Conservation (phyloP, 164 flowering plant species). For the Amborella trichopoda region DNA sequence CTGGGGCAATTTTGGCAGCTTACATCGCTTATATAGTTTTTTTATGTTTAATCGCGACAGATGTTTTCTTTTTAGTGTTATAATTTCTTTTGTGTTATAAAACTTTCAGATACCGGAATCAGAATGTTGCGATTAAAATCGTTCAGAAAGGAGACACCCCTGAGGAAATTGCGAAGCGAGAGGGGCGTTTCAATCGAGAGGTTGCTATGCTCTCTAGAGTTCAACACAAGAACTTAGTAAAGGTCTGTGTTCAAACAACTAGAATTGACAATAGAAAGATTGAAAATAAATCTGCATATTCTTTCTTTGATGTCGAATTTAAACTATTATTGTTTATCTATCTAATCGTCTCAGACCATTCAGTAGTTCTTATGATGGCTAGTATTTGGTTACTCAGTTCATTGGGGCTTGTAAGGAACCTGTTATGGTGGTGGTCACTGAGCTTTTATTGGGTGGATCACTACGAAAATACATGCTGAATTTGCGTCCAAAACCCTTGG, state of each 20-base stretch:
- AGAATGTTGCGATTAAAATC: conserved; percentile 86
- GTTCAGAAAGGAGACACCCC: conserved; percentile 75
- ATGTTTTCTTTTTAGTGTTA: not conserved
- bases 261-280: no score
- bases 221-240: conserved; percentile 86
- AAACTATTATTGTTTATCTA: no score
- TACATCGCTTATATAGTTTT: not conserved
- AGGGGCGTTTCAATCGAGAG: conserved; percentile 68
- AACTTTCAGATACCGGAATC: conserved; percentile 55
- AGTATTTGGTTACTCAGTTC: conserved; percentile 34
- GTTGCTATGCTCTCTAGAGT: conserved; percentile 89
- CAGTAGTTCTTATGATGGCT: conserved; percentile 3
- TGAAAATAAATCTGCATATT: no score
- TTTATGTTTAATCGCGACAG: not conserved
- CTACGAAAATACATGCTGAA: conserved; percentile 65
- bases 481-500: conserved; percentile 65
- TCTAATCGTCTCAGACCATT: no score
- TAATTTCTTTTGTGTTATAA: not conserved
- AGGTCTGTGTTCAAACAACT: conserved; percentile 42
- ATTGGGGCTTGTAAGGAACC: conserved; percentile 92
- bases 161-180: conserved; percentile 67
- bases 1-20: not conserved
- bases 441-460: conserved; percentile 79
- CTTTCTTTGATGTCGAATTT: no score
- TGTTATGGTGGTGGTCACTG: conserved; percentile 80